Conservation (phyloP, 495 filamentous ascomycete species). For the Lepidopterella palustris region DNA sequence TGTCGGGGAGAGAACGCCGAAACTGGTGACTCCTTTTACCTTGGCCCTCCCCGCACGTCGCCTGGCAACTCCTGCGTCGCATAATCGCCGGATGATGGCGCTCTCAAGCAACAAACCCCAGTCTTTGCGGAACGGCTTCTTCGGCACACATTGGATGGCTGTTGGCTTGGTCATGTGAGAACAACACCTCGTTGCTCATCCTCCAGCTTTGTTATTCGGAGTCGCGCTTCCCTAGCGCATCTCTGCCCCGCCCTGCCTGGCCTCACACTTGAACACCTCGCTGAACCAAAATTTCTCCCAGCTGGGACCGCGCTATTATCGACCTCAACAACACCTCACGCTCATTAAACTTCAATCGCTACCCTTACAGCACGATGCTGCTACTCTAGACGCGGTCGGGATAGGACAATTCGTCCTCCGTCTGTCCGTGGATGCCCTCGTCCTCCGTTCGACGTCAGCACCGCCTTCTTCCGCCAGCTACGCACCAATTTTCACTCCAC, state of each 20-base stretch:
- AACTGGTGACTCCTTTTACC: neutral
- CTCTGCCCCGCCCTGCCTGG: neutral
- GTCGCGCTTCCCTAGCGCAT: slow-evolving; percentile 1
- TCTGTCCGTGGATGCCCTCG: neutral
- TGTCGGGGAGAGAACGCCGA: neutral
- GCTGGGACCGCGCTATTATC: neutral
- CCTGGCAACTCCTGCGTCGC: neutral
- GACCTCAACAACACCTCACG: slow-evolving; percentile 8
- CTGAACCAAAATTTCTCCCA: neutral
- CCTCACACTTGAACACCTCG: slow-evolving; percentile 1
- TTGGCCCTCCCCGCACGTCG: neutral
- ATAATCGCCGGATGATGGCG: neutral
- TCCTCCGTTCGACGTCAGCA: slow-evolving; percentile 11
- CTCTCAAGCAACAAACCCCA: neutral
- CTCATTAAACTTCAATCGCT: slow-evolving; percentile 24
- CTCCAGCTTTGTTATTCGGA: neutral
- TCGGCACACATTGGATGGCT: neutral
- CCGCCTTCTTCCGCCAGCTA: slow-evolving; percentile 2
- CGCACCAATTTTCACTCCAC: neutral
- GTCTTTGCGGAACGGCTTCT: neutral
- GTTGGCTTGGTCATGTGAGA: neutral
- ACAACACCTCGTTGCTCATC: neutral
- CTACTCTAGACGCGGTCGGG: slow-evolving; percentile 10
- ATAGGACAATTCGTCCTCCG: slow-evolving; percentile 15
- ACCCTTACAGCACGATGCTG: slow-evolving; percentile 15